Evolutionary conservation across 2,329 filamentous ascomycete genomes (phyloP).

Genomic region (Blastomyces emzantsi): DNA sequence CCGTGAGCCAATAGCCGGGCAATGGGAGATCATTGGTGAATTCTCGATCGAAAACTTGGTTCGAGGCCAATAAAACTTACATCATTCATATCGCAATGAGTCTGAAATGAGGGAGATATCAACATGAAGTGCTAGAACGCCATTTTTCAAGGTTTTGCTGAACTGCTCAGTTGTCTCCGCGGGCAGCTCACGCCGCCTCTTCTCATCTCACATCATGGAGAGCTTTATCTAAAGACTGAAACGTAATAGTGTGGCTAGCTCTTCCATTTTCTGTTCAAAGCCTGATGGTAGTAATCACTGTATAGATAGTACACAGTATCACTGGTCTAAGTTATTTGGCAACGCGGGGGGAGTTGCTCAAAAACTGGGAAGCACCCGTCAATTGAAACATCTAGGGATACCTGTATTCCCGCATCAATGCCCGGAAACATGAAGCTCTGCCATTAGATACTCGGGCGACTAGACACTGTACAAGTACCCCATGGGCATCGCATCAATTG

Average conservation of each 20-base stretch:
- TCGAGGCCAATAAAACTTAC: background rate
- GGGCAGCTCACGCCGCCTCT: too few species aligned
- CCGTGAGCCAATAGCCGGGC: background rate
- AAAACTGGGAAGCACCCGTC: background rate
- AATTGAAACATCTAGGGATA: background rate
- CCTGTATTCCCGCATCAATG: background rate
- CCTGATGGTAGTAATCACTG: background rate
- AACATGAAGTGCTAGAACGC: background rate
- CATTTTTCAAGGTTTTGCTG: background rate
- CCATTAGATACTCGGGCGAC: background rate
- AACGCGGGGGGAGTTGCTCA: background rate
- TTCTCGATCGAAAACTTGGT: constrained; percentile 1
- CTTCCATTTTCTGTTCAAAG: background rate
- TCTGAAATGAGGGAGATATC: background rate
- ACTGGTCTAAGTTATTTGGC: background rate
- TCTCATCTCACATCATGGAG: too few species aligned
- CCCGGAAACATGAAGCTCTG: background rate
- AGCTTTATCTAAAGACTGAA: too few species aligned
- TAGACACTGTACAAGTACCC: background rate
- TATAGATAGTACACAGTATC: background rate
- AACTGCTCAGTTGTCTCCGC: background rate
- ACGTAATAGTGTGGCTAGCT: too few species aligned
- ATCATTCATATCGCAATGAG: constrained; percentile 3
- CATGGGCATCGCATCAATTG: background rate
- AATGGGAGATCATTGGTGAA: background rate